Evolutionary conservation across 768 basidiomycete species (phyloP).

Genomic region (Leucosporidium yakuticum): DNA sequence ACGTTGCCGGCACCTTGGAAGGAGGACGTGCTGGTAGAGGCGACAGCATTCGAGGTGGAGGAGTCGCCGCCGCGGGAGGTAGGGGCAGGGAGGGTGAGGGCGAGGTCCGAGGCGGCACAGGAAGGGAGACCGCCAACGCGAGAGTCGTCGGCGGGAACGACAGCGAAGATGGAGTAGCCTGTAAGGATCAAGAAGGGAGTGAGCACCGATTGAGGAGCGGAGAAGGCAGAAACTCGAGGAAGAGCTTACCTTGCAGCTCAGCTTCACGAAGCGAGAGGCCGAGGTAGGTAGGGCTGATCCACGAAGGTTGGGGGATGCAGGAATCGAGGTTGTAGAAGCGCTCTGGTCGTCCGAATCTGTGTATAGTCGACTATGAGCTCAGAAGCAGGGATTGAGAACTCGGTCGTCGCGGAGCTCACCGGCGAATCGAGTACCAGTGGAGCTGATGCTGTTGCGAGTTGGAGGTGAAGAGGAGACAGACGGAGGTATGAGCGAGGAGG

Average conservation of each 20-base stretch:
- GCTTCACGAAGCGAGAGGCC: conserved; percentile 36
- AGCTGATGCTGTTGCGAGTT: conserved; percentile 10
- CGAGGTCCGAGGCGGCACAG: conserved; percentile 17
- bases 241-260: conserved; percentile 30
- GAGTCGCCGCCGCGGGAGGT: not conserved
- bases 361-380: not conserved
- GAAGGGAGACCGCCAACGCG: conserved; percentile 5
- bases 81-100: conserved; percentile 15
- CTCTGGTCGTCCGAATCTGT: conserved; percentile 14
- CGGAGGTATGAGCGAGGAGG: conserved; percentile 11
- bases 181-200: not conserved
- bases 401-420: too few species aligned
- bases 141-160: conserved; percentile 22
- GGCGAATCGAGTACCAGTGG: conserved; percentile 34
- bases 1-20: too few species aligned
- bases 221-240: not conserved
- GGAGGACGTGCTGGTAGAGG: too few species aligned
- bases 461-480: not conserved
- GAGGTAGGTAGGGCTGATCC: conserved; percentile 34
- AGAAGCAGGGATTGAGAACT: not conserved
- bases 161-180: conserved; percentile 38
- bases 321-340: conserved; percentile 38
- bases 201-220: too few species aligned
- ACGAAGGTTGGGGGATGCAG: conserved; percentile 29
- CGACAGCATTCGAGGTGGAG: not conserved